Conservation (phyloP, 2,329 filamentous ascomycete species). For the Fusarium solani-melongenae region DNA sequence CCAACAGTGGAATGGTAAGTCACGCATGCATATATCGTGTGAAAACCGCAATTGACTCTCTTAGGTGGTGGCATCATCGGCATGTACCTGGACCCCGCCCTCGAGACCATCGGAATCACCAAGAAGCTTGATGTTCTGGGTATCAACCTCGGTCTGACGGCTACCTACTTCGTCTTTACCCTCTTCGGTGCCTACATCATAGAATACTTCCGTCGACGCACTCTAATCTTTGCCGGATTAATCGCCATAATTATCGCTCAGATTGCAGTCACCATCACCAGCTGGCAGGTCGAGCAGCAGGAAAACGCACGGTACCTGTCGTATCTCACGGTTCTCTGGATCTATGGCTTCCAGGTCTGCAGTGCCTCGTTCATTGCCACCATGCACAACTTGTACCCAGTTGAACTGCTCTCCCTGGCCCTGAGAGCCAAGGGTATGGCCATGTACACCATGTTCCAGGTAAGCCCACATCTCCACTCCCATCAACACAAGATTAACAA, state of each 20-base stretch:
- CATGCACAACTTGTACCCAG: conserved; percentile 40
- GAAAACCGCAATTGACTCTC: background rate
- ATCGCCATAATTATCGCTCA: conserved; percentile 31
- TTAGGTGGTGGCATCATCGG: conserved; percentile 26
- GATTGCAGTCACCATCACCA: conserved; percentile 38
- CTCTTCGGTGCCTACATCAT: conserved; percentile 34
- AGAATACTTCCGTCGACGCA: conserved; percentile 32
- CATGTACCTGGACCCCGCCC: conserved; percentile 33
- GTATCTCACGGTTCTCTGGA: conserved; percentile 33
- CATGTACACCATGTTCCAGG: conserved; percentile 38
- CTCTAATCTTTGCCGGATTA: conserved; percentile 34
- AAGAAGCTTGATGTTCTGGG: conserved; percentile 30
- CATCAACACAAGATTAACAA: background rate
- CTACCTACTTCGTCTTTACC: conserved; percentile 39
- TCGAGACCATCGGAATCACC: conserved; percentile 29
- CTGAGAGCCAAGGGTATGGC: conserved; percentile 40
- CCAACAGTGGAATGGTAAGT: conserved; percentile 35
- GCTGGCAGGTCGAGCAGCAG: conserved; percentile 23
- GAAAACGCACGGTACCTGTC: background rate
- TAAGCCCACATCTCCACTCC: background rate
- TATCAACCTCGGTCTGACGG: conserved; percentile 33
- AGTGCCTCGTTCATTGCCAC: conserved; percentile 40
- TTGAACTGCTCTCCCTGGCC: conserved; percentile 34
- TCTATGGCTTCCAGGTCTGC: conserved; percentile 38
- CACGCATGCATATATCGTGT: background rate